Evolutionary conservation across 352 stramenopile species (phyloP).

Genomic region (Globisporangium nunn): DNA sequence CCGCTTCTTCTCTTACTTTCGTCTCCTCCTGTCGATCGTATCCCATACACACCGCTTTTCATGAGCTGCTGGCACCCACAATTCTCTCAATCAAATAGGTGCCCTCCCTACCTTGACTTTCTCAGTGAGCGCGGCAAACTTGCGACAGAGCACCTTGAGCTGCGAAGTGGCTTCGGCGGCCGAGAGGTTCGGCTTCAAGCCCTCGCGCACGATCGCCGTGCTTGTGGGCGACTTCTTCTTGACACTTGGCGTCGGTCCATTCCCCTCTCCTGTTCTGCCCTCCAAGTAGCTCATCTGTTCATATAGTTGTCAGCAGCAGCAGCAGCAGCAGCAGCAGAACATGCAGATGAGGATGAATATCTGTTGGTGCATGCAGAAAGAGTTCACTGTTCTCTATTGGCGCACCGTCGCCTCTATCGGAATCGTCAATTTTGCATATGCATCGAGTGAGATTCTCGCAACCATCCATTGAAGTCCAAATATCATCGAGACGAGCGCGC

Average conservation of each 20-base stretch:
- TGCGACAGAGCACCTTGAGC: slow-evolving; percentile 73
- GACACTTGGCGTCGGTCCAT: slow-evolving; percentile 7
- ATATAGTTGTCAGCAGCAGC: background rate
- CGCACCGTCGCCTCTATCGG: slow-evolving; percentile 5
- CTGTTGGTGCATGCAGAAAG: background rate
- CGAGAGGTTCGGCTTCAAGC: slow-evolving; percentile 54
- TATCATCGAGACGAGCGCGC: background rate
- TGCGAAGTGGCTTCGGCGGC: slow-evolving; percentile 63
- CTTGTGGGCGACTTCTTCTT: slow-evolving; percentile 36
- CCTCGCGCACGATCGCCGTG: slow-evolving; percentile 37
- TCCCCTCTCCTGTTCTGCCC: slow-evolving; percentile 6
- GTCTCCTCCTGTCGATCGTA: slow-evolving; percentile 50
- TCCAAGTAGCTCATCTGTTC: slow-evolving; percentile 17
- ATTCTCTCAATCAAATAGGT: too few relatives aligned
- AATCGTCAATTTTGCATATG: background rate
- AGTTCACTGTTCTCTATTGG: background rate
- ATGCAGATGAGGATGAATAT: background rate
- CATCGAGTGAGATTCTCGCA: background rate
- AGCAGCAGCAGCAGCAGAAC: background rate
- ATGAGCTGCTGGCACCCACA: too few relatives aligned
- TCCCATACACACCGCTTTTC: background rate
- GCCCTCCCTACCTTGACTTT: slow-evolving; percentile 64
- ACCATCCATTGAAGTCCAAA: too few relatives aligned
- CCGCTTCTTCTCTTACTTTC: slow-evolving; percentile 57
- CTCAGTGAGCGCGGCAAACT: slow-evolving; percentile 74